Conservation (phyloP, 495 filamentous ascomycete genomes). For the Beverwykella pulmonaria region DNA sequence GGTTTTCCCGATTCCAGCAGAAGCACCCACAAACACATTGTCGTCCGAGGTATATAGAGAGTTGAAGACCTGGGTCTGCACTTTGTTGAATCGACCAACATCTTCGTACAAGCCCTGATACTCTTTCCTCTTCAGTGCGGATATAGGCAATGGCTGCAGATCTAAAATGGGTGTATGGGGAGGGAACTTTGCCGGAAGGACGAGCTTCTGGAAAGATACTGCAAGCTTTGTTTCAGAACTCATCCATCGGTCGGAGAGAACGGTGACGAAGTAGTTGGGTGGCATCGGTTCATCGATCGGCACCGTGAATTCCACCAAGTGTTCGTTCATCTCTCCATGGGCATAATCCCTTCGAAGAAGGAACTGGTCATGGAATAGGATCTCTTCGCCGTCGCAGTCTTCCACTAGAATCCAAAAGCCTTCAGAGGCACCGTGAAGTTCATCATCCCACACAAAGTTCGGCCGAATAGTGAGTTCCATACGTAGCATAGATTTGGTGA, state of each 20-base stretch:
- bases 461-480: conserved; percentile 91
- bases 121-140: conserved; percentile 83
- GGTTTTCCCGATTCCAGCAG: conserved; percentile 93
- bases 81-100: conserved; percentile 92
- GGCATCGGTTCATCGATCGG: conserved; percentile 97
- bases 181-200: conserved; percentile 93
- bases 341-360: conserved; percentile 86
- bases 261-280: conserved; percentile 95
- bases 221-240: conserved; percentile 92
- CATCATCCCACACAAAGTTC: conserved; percentile 95
- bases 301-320: conserved; percentile 96
- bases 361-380: conserved; percentile 95
- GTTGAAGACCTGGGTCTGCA: conserved; percentile 97
- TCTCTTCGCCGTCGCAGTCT: conserved; percentile 96
- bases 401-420: conserved; percentile 97
- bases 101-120: conserved; percentile 79
- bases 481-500: conserved; percentile 94
- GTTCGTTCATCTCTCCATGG: conserved; percentile 78
- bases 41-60: conserved; percentile 86
- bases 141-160: conserved; percentile 84
- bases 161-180: conserved; percentile 89
- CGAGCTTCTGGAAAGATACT: conserved; percentile 90
- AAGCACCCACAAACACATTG: conserved; percentile 87
- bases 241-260: conserved; percentile 97
- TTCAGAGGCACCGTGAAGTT: conserved; percentile 82